phyloP scores from a whole-genome alignment of 306 rosid genomes.

The Phaseolus lunatus region DNA sequence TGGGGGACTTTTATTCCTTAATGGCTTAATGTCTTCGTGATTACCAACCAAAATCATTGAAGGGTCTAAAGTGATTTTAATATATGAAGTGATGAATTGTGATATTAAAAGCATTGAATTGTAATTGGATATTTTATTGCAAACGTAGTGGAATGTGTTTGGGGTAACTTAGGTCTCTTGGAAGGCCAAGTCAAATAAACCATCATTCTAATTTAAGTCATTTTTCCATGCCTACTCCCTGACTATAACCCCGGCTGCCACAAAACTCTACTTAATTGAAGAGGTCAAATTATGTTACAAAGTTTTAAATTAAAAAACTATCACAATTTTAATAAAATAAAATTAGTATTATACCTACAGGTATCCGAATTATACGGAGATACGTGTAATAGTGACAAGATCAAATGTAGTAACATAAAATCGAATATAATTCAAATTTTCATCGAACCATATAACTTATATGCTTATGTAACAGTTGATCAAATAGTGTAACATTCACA shows the following conservation, averaged over 20 bases:
- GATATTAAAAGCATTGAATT: neutral
- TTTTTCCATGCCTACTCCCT: neutral
- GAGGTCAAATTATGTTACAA: neutral
- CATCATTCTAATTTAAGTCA: neutral
- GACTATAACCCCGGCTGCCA: neutral
- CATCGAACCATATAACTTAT: too few species aligned
- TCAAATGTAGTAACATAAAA: too few species aligned
- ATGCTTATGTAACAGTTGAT: too few species aligned
- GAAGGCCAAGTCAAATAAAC: slow-evolving; percentile 31
- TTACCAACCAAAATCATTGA: neutral
- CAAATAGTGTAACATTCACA: too few species aligned
- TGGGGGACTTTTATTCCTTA: neutral
- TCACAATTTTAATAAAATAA: neutral
- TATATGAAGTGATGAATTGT: neutral
- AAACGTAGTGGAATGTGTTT: neutral
- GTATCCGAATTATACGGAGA: too few species aligned
- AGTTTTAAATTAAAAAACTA: neutral
- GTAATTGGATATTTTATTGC: neutral
- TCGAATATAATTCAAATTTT: too few species aligned
- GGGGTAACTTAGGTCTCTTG: neutral
- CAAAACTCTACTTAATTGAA: neutral
- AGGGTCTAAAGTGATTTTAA: neutral
- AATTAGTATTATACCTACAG: too few species aligned
- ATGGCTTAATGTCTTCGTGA: neutral
- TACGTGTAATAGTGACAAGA: too few species aligned